phyloP scores from a whole-genome alignment of 805 yeast species.

The Saccharomycopsis malanga region DNA sequence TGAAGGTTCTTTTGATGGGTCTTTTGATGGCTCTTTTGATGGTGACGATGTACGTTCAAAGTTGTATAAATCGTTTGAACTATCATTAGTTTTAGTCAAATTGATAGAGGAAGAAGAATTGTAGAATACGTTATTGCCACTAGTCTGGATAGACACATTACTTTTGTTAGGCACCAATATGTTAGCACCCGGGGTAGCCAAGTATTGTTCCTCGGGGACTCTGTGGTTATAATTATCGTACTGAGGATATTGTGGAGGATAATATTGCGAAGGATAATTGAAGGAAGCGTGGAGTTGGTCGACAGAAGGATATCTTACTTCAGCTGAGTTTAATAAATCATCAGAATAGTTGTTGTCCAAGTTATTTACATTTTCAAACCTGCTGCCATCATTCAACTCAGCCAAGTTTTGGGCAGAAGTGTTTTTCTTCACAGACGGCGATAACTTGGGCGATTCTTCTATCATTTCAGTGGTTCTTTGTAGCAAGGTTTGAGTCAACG shows the following conservation, averaged over 20 bases:
- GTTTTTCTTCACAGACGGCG: background rate
- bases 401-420: background rate
- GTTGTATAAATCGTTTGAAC: background rate
- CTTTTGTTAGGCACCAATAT: slow-evolving; percentile 9
- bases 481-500: slow-evolving; percentile 16
- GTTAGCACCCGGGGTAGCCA: background rate
- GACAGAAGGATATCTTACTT: slow-evolving; percentile 14
- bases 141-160: slow-evolving; percentile 6
- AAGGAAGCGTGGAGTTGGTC: background rate
- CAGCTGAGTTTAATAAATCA: slow-evolving; percentile 5
- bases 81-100: background rate
- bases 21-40: too few relatives aligned
- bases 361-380: background rate
- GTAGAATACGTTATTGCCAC: background rate
- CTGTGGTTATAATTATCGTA: background rate
- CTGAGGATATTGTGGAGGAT: background rate
- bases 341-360: background rate
- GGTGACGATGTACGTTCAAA: slow-evolving; percentile 7
- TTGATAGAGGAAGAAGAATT: slow-evolving; percentile 12
- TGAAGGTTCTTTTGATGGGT: too few relatives aligned
- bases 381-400: background rate
- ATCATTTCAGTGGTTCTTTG: slow-evolving; percentile 21
- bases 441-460: slow-evolving; percentile 7
- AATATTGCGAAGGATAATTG: too few relatives aligned
- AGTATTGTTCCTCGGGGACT: background rate